Conservation (phyloP, 805 yeast species). For the Tetrapisispora fleetii region DNA sequence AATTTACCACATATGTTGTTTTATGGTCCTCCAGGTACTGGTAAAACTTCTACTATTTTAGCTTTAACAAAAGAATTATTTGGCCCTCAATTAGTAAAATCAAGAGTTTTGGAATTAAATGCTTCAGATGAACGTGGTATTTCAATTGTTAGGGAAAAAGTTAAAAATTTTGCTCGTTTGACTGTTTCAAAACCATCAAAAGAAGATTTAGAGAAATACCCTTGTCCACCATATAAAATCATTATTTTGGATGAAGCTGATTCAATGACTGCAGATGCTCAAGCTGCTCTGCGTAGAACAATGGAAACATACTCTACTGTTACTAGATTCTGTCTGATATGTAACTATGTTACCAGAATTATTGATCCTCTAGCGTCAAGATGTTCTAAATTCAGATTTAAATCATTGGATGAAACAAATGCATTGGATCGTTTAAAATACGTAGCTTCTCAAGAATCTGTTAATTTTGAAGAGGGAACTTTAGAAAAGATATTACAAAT, state of each 20-base stretch:
- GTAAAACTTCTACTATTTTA: conserved; percentile 79
- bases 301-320: conserved; percentile 85
- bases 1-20: conserved; percentile 87
- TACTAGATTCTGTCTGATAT: conserved; percentile 86
- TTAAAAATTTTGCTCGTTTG: conserved; percentile 77
- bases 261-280: conserved; percentile 96
- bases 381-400: conserved; percentile 91
- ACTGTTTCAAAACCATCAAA: conserved; percentile 71
- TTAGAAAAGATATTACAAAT: conserved; percentile 57
- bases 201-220: conserved; percentile 62
- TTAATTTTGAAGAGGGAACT: conserved; percentile 38
- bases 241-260: conserved; percentile 93
- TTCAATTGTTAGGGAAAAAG: conserved; percentile 74
- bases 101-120: conserved; percentile 71
- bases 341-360: conserved; percentile 93
- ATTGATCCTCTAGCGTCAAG: conserved; percentile 95
- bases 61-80: conserved; percentile 74
- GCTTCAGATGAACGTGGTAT: conserved; percentile 92
- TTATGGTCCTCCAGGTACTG: conserved; percentile 93
- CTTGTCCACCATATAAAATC: conserved; percentile 94
- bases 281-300: conserved; percentile 87
- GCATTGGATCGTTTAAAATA: conserved; percentile 59
- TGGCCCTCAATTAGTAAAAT: conserved; percentile 59
- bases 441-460: conserved; percentile 43
- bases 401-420: conserved; percentile 57